Base-by-base conservation (phyloP, 1,284 basidiomycete genomes). In the Apiotrichum gracile region DNA sequence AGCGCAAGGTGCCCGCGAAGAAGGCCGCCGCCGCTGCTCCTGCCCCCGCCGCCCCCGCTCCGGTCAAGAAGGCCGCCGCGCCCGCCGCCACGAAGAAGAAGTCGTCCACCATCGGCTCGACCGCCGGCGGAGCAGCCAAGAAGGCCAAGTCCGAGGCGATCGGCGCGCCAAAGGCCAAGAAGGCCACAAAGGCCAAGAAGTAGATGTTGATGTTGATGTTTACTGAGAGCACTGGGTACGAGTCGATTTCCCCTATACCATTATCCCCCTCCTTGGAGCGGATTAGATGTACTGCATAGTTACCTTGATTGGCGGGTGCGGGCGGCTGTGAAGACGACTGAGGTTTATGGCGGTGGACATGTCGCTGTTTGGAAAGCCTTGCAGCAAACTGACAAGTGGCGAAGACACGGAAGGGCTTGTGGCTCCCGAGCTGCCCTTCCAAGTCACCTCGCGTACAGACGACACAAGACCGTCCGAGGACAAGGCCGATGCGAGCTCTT, bases 311-410 rank as follows among this genome's bases (percentile, higher is more conserved):
- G 34, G 34, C 34, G 3, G 4, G 34, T 17, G 34, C 16, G 34
- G n/a, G 16, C 7, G 16, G 34, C 16, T 14, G 34, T 4, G 34
- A 35, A 17, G 34, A 17, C 14, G 16, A 8, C 34, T 17, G 25
- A 76, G 63, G 25, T 60, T 58, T 75, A 79, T 77, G 26, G 65
- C 61, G 39, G 24, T 39, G 17, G 46, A 47, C 70, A 77, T 74
- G 38, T 67, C 67, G 60, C 75, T 74, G 46, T n/a, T n/a, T n/a
- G n/a, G n/a, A n/a, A n/a, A n/a, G n/a, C n/a, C n/a, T n/a, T n/a
- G n/a, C n/a, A n/a, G n/a, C n/a, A n/a, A n/a, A n/a, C n/a, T n/a
- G n/a, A n/a, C n/a, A n/a, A n/a, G n/a, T n/a, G n/a, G n/a, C n/a
- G n/a, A n/a, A n/a, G n/a, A n/a, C n/a, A n/a, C n/a, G n/a, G n/a